A percentile compares a stretch with the other conserved stretches of the same genome.
Conservation (phyloP, 208 protist genomes). For the Trypanosomatidae sp. region DNA sequence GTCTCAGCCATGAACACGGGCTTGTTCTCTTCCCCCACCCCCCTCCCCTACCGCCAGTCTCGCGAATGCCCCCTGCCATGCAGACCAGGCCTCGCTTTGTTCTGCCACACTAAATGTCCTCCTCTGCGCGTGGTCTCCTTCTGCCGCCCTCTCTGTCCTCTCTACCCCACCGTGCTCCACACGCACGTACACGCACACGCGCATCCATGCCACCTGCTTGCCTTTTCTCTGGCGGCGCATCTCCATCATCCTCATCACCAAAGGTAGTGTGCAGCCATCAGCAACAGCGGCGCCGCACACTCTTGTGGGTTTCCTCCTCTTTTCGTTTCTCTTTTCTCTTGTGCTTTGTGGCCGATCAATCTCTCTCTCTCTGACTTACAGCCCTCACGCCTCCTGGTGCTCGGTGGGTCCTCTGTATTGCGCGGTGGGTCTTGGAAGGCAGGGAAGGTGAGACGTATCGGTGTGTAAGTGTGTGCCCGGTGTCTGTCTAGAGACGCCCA, state of each 20-base stretch:
- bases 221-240: neutral
- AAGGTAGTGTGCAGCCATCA: neutral
- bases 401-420: too few relatives aligned
- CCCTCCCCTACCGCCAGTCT: neutral
- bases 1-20: too few relatives aligned
- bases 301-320: neutral
- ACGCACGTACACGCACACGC: neutral
- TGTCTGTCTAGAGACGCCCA: too few relatives aligned
- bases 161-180: neutral
- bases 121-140: neutral
- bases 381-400: too few relatives aligned
- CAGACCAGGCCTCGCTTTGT: too few relatives aligned
- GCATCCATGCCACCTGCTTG: neutral
- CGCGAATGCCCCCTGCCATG: neutral
- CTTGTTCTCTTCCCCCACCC: too few relatives aligned
- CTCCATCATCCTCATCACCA: neutral
- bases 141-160: neutral
- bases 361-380: too few relatives aligned
- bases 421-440: too few relatives aligned
- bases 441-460: too few relatives aligned
- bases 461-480: too few relatives aligned
- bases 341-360: neutral
- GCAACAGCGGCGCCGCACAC: neutral
- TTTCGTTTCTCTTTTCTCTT: neutral
- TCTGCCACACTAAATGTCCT: too few relatives aligned